Conservation (phyloP, 1,284 basidiomycete species). For the Leccinum huronense region DNA sequence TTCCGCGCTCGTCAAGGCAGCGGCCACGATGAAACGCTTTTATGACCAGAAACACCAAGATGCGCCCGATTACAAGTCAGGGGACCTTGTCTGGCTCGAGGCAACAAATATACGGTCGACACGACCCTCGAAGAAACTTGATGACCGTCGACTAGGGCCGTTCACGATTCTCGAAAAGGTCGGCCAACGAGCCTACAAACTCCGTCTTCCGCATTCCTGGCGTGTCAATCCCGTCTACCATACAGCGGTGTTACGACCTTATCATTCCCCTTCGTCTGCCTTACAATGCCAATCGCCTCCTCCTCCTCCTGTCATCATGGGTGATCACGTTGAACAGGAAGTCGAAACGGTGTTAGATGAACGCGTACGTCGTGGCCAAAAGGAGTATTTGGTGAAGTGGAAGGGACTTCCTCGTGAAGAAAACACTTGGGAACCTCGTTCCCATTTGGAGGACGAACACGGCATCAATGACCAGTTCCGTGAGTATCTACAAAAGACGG, state of each 20-base stretch:
- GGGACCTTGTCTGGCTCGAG: conserved; percentile 13
- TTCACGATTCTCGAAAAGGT: neutral
- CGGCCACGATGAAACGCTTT: conserved; percentile 3
- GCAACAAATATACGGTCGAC: conserved; percentile 6
- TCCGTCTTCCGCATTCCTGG: neutral
- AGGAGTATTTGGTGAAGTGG: neutral
- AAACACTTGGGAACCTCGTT: neutral
- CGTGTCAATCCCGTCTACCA: neutral
- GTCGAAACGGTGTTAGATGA: neutral
- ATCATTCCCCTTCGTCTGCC: neutral
- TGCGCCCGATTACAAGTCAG: neutral
- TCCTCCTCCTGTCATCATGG: neutral
- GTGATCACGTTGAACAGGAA: neutral
- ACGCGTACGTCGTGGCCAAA: neutral
- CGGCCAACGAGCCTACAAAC: neutral
- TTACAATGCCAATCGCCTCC: neutral
- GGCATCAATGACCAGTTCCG: neutral
- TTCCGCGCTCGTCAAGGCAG: conserved; percentile 9
- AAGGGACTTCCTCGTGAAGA: neutral
- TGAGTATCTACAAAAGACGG: neutral
- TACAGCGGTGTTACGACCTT: neutral
- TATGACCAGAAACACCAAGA: neutral
- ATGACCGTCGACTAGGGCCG: neutral
- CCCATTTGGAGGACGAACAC: neutral
- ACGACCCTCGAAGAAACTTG: conserved; percentile 7